These are phyloP conservation scores for Naumovozyma baii DNA, from an alignment of 805 yeast genomes.

Conservation along the genomic window DNA sequence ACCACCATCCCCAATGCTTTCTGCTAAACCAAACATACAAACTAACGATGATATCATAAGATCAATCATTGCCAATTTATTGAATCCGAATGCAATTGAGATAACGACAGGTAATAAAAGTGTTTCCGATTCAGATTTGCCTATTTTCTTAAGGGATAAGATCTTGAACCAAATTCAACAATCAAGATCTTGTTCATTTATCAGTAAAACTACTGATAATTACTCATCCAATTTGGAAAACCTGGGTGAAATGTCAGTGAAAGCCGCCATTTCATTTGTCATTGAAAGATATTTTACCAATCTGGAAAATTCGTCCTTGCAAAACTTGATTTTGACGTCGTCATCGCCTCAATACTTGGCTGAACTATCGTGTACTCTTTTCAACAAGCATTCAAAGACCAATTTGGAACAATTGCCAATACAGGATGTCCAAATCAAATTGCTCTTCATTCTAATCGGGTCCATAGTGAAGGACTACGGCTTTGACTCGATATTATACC, in stretches of 20 bases:
- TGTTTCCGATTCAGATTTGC: slow-evolving; percentile 5
- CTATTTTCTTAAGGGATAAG: slow-evolving; percentile 28
- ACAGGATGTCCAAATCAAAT: slow-evolving; percentile 14
- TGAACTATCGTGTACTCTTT: slow-evolving; percentile 7
- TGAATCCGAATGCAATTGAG: too few relatives aligned
- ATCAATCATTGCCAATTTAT: neutral
- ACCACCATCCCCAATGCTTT: neutral
- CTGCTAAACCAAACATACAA: neutral
- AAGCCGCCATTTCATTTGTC: slow-evolving; percentile 48
- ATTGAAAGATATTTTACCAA: slow-evolving; percentile 45
- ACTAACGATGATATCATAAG: neutral
- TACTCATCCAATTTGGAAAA: slow-evolving; percentile 38
- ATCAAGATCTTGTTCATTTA: slow-evolving; percentile 44
- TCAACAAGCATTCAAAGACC: slow-evolving; percentile 12
- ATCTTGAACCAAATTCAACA: slow-evolving; percentile 43
- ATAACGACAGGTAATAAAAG: neutral
- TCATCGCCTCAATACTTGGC: slow-evolving; percentile 30
- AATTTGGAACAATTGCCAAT: neutral
- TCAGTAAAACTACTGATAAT: neutral
- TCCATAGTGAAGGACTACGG: slow-evolving; percentile 73
- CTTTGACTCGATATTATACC: slow-evolving; percentile 56
- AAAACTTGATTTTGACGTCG: slow-evolving; percentile 40
- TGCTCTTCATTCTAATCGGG: slow-evolving; percentile 54
- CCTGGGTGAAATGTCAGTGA: slow-evolving; percentile 49
- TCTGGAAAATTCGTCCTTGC: slow-evolving; percentile 44